Base-by-base conservation (phyloP, 345 rosid genomes). In the Mallotus nudiflorus region DNA sequence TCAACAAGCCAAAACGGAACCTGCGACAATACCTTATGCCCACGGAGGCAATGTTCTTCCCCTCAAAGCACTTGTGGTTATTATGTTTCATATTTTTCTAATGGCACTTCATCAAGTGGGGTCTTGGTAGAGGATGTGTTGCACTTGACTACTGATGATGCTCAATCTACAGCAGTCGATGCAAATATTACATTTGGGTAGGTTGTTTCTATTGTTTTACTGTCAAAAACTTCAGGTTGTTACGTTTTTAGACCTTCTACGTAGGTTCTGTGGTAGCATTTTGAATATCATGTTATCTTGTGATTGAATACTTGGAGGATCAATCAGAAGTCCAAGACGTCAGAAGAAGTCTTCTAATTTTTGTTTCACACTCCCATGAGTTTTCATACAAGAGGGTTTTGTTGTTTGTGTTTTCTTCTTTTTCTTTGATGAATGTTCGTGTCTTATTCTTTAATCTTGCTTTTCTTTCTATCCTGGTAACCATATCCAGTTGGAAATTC, bases 121-220 rank as follows among this genome's bases (percentile, higher is more conserved):
- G 67, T 69, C 71, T 76, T 87, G 66, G 90, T 88, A 5, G 85
- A 92, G 80, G 98, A 90, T 77, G 73, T 76, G 18, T 81, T 92
- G 78, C 96, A 87, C 79, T 83, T 92, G 60, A 72, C 58, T 52
- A 81, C 89, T 0, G 82, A 86, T 29, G 72, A 82, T 6, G 22
- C 78, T 67, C 76, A 62, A 42, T 31, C 82, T 13, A 84, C 81
- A 67, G 46, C 82, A 68, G 68, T 83, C 33, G 77, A 82, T 12
- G 82, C 96, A 66, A 83, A 22, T 24, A 81, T 92, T 66, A 77
- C 84, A 28, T 73, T 92, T 11, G 98, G 98, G 98, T 92, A 67
- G 22, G 85, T 69, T 67, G 63, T 35, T 40, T 53, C 12, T 29
- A 18, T 62, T 15, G 62, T 59, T 62, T 56, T 33, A 12, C 35